Base-by-base conservation (phyloP, 495 filamentous ascomycete genomes). In the Podospora pseudoanserina region DNA sequence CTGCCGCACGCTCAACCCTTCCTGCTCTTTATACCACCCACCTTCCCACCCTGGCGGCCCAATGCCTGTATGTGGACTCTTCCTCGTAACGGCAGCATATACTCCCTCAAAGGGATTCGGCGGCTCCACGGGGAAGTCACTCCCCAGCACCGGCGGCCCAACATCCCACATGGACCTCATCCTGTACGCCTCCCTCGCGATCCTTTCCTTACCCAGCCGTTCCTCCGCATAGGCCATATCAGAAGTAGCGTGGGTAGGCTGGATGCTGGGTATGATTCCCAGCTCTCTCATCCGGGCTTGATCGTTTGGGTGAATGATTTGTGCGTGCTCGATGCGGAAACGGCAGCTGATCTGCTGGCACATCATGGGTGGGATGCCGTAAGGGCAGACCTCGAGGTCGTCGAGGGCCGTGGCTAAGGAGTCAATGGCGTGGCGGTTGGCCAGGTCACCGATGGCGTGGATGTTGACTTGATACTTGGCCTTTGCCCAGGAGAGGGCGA, bases 81-180 rank as follows among this genome's bases (percentile, higher is more conserved):
- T 81, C 23, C 88, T 77, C 13, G 83, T 83, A 1, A 88, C 81
- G 1, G 88, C 88, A 0, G 88, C 87, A 67, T 87, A 89, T 19
- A 90, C 84, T 7, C 88, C 88, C 55, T 84, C 82, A 49, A 86
- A 86, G 13, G 86, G 82, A 64, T 85, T 80, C 0, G 87, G 82
- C 4, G 86, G 87, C 69, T 90, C 88, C 11, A 90, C 87, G 19
- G 88, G 88, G 68, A 90, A 90, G 68, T 90, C 88, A 23, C 82
- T 85, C 4, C 88, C 88, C 4, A 90, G 75, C 4, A 89, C 77
- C 1, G 84, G 82, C 1, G 84, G 82, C 2, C 73, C 72, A 32
- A 77, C 63, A 19, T 76, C 73, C 0, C 87, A 77, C 1, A 89
- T 71, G 0, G 80, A 84, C 18, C 78, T 73, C 87, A 90, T 88